Evolutionary conservation across 805 yeast species (phyloP).

Genomic region (Metschnikowia corniflorae): DNA sequence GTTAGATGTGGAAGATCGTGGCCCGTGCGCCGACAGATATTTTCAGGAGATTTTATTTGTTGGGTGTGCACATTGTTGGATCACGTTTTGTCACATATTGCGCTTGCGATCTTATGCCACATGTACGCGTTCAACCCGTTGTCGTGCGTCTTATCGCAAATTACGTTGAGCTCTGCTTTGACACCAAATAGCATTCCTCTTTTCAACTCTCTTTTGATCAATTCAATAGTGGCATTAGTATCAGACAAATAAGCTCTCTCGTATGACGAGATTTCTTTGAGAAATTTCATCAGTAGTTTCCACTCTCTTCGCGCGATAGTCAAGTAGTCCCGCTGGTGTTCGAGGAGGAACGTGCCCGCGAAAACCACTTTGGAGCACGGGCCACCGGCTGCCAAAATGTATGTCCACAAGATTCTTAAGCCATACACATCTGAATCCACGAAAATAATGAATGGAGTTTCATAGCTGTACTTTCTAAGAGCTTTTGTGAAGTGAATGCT

Average conservation of each 20-base stretch:
- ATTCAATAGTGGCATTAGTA: background rate
- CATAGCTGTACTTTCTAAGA: constrained; percentile 1
- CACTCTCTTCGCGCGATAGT: constrained; percentile 14
- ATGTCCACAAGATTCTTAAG: constrained; percentile 15
- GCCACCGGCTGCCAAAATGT: constrained; percentile 5
- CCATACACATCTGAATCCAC: constrained; percentile 21
- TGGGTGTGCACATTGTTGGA: constrained; percentile 13
- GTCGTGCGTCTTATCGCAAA: constrained; percentile 16
- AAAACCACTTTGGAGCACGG: constrained; percentile 2
- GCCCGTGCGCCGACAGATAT: constrained; percentile 6
- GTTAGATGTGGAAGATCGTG: background rate
- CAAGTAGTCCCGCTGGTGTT: constrained; percentile 13
- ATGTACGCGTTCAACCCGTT: constrained; percentile 10
- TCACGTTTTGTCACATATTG: constrained; percentile 16
- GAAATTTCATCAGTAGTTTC: constrained; percentile 11
- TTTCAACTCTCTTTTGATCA: constrained; percentile 46
- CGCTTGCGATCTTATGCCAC: constrained; percentile 14
- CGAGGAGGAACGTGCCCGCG: constrained; percentile 17
- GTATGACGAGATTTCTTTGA: constrained; percentile 3
- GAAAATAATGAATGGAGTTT: constrained; percentile 11
- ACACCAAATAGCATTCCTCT: constrained; percentile 47
- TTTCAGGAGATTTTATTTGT: constrained; percentile 12
- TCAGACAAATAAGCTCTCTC: background rate
- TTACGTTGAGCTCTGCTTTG: constrained; percentile 57
- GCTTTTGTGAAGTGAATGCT: constrained; percentile 11